A percentile compares a stretch with the other conserved stretches of the same genome.
Conservation (phyloP, 768 basidiomycete genomes). For the Boletellus sp. region DNA sequence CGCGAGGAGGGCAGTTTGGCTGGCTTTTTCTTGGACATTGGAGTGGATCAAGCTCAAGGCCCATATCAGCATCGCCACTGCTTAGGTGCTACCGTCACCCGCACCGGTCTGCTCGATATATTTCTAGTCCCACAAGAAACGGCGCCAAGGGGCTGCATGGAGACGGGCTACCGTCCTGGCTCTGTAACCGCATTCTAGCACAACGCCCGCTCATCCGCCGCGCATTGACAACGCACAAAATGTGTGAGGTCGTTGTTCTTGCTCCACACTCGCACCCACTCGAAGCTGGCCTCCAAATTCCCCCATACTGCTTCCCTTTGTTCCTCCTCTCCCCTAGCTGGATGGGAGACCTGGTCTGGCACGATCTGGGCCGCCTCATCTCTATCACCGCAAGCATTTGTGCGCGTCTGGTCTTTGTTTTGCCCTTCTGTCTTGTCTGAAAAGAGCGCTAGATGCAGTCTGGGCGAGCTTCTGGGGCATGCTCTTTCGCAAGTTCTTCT, state of each 20-base stretch:
- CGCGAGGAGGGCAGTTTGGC: constrained; percentile 22
- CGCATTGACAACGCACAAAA: too few relatives aligned
- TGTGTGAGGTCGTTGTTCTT: too few relatives aligned
- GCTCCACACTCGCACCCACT: neutral
- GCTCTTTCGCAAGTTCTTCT: constrained; percentile 91
- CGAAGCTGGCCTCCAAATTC: constrained; percentile 20
- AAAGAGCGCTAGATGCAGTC: constrained; percentile 52
- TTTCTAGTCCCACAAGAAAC: too few relatives aligned
- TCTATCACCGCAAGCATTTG: constrained; percentile 68
- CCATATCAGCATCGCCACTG: constrained; percentile 1
- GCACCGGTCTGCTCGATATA: too few relatives aligned
- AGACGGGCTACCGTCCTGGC: too few relatives aligned
- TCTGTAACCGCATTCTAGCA: too few relatives aligned
- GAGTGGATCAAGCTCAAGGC: neutral
- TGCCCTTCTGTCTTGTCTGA: constrained; percentile 7
- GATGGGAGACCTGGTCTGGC: constrained; percentile 85
- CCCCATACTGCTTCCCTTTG: constrained; percentile 6
- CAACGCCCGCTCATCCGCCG: too few relatives aligned
- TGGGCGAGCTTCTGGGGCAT: constrained; percentile 83
- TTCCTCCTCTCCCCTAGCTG: neutral
- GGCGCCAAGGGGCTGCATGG: too few relatives aligned
- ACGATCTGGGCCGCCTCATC: constrained; percentile 68
- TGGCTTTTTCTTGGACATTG: constrained; percentile 34
- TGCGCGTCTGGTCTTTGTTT: constrained; percentile 39
- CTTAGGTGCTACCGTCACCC: too few relatives aligned